Evolutionary conservation across 2,329 filamentous ascomycete genomes (phyloP).

Genomic region (Fusarium sp.): DNA sequence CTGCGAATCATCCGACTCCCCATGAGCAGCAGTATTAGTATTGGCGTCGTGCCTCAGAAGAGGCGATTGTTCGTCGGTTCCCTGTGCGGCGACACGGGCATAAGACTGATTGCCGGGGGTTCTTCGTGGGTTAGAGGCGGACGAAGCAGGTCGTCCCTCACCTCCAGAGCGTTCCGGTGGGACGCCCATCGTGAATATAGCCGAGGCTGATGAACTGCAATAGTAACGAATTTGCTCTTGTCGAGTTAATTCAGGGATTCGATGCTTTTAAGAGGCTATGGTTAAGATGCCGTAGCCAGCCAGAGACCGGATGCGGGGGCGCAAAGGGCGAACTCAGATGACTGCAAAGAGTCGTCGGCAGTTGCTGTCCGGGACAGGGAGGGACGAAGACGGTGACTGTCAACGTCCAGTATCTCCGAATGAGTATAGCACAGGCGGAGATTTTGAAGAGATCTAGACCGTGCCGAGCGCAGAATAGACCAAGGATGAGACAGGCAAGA

Average conservation of each 20-base stretch:
- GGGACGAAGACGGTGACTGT: slow-evolving; percentile 19
- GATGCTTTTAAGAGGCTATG: slow-evolving; percentile 21
- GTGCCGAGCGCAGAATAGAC: not conserved
- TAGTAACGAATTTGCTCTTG: slow-evolving; percentile 10
- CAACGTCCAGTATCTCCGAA: slow-evolving; percentile 20
- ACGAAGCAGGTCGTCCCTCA: slow-evolving; percentile 15
- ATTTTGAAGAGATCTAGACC: not conserved
- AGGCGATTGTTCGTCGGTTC: slow-evolving; percentile 49
- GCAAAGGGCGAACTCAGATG: slow-evolving; percentile 4
- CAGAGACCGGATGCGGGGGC: slow-evolving; percentile 31
- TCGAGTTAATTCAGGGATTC: slow-evolving; percentile 14
- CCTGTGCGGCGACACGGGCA: slow-evolving; percentile 31
- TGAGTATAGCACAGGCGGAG: slow-evolving; percentile 14
- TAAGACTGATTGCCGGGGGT: slow-evolving; percentile 29
- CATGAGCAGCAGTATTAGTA: slow-evolving; percentile 10
- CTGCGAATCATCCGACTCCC: slow-evolving; percentile 55
- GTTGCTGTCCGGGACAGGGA: slow-evolving; percentile 1
- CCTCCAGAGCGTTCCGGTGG: slow-evolving; percentile 17
- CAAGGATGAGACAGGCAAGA: slow-evolving; percentile 4
- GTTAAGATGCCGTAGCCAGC: slow-evolving; percentile 12
- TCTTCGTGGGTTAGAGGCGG: slow-evolving; percentile 18
- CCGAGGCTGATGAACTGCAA: slow-evolving; percentile 8
- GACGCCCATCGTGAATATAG: slow-evolving; percentile 27
- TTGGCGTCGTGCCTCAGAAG: slow-evolving; percentile 42
- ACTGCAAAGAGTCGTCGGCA: slow-evolving; percentile 13